A percentile compares a stretch with the other conserved stretches of the same genome.
Conservation (phyloP, 306 rosid species). For the Benincasa hispida region DNA sequence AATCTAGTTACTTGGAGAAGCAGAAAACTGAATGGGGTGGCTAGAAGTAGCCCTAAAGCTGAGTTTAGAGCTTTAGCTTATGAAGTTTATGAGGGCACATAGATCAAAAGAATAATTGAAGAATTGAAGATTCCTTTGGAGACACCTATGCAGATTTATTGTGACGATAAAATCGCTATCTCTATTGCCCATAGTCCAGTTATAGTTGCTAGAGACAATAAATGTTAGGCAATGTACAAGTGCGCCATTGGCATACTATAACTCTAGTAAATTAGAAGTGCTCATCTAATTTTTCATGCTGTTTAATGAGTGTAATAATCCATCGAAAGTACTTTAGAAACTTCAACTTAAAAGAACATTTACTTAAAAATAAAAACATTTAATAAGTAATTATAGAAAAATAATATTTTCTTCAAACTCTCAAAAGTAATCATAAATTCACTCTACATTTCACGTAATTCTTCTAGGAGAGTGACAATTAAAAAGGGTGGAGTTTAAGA, state of each 20-base stretch:
- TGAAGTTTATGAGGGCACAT: no score
- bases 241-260: neutral
- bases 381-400: neutral
- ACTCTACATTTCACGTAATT: neutral
- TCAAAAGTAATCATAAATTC: neutral
- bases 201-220: neutral
- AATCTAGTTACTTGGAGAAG: no score
- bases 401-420: neutral
- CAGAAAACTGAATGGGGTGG: no score
- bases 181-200: no score
- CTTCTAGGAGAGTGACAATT: neutral
- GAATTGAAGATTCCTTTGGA: no score
- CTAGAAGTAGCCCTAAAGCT: no score
- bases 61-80: no score
- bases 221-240: neutral
- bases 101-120: no score
- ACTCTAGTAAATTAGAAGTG: neutral
- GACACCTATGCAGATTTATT: no score
- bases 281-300: neutral
- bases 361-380: neutral
- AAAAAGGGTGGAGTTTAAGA: neutral
- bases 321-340: neutral
- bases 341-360: neutral
- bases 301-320: neutral
- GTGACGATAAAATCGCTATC: no score